Evolutionary conservation across 2,329 filamentous ascomycete species (phyloP).

Genomic region (Neonectria faginata): DNA sequence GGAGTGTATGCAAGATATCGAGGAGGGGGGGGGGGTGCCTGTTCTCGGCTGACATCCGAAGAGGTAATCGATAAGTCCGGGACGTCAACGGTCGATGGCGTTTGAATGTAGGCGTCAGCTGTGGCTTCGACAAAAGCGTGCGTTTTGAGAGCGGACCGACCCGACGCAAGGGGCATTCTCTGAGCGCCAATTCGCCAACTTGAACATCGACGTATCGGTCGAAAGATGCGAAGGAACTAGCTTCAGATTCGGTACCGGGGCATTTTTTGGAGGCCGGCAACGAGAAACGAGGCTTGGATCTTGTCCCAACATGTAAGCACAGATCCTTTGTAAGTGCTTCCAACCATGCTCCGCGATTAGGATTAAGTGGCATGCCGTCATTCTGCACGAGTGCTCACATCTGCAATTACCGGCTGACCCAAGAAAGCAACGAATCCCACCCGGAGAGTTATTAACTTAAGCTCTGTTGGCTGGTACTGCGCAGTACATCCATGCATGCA

Average conservation of each 20-base stretch:
- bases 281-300: neutral
- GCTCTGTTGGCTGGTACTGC: neutral
- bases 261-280: neutral
- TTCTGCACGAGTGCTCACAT: neutral
- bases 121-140: neutral
- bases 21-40: neutral
- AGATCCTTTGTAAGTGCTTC: neutral
- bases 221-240: constrained; percentile 1
- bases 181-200: constrained; percentile 2
- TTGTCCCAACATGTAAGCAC: neutral
- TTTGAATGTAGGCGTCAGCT: neutral
- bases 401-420: neutral
- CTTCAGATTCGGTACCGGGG: neutral
- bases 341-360: neutral
- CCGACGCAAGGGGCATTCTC: constrained; percentile 1
- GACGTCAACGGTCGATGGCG: neutral
- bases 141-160: constrained; percentile 19
- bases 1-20: neutral
- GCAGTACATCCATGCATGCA: too few species aligned
- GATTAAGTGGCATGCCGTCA: constrained; percentile 8
- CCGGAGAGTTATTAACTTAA: neutral
- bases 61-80: constrained; percentile 16
- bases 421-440: neutral
- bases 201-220: constrained; percentile 1
- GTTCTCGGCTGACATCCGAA: neutral